Base-by-base conservation (phyloP, 805 yeast species). In the Danielozyma ontarioensis region DNA sequence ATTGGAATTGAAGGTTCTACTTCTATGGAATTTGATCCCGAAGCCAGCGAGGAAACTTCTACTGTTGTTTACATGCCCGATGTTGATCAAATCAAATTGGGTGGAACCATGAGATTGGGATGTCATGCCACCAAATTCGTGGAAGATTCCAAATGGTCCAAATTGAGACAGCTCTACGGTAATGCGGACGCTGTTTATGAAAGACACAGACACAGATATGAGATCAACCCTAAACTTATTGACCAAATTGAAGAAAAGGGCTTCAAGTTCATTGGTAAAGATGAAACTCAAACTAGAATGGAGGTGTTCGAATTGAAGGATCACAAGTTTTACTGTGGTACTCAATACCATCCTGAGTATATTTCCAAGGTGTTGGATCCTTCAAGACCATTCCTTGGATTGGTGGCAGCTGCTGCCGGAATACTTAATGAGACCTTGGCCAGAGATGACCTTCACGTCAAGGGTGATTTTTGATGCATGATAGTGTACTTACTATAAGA, bases 71-170 rank as follows among this genome's bases (percentile, higher is more conserved):
- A 87, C 70, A 93, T 93, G 99, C 99, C 99, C 28, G 99, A 93
- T 63, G 88, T 90, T 42, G 95, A 88, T 64, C 90, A 88, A 69
- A 80, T 83, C 48, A 87, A 86, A 59, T 74, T 93, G 70, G 99
- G 99, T 44, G 99, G 99, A 47, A 90, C 97, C 32, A 93, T 93
- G 99, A 82, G 99, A 71, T 75, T 93, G 48, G 99, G 99, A 50
- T 72, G 87, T 45, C 88, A 96, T 64, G 78, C 89, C 46, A 88
- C 97, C 25, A 76, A 73, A 44, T 93, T 93, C 72, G 80, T 76
- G 51, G 65, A 65, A 13, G 77, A 70, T 42, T 63, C 84, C 30
- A 81, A 81, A 42, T 68, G 79, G 75, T 75, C 86, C 30, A 72
- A 68, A 42, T 76, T 93, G 51, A 78, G 84, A 61, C 74, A 77